A percentile compares a stretch with the other conserved stretches of the same genome.
phyloP scores from a whole-genome alignment of 1,284 basidiomycete species.

The Golubevia pallescens region DNA sequence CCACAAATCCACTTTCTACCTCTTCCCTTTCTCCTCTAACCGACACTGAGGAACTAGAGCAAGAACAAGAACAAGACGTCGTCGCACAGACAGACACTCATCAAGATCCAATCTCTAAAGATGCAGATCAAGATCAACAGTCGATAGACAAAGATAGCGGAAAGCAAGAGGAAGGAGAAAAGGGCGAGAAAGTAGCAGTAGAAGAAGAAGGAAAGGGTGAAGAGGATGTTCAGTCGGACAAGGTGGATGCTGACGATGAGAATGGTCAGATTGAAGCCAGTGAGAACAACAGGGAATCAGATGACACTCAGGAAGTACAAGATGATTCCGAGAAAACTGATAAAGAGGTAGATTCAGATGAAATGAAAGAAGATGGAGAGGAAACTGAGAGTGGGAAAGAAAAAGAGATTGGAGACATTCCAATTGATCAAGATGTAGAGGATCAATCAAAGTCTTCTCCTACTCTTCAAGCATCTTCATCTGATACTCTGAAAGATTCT shows the following conservation, averaged over 20 bases:
- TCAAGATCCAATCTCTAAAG: too few species aligned
- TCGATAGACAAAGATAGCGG: too few species aligned
- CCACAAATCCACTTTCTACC: too few species aligned
- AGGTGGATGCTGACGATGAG: constrained; percentile 4
- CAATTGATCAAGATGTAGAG: background rate
- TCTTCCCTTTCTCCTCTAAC: too few species aligned
- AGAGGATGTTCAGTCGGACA: constrained; percentile 2
- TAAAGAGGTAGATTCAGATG: background rate
- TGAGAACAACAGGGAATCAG: background rate
- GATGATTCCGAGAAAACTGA: constrained; percentile 1
- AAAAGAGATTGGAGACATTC: too few species aligned
- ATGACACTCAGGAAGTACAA: background rate
- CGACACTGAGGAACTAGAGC: too few species aligned
- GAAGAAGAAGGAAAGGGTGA: background rate
- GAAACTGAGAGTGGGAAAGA: background rate
- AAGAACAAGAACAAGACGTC: too few species aligned
- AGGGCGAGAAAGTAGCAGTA: background rate
- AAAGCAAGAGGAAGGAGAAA: background rate
- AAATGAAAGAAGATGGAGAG: background rate
- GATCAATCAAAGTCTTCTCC: too few species aligned
- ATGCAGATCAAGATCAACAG: too few species aligned
- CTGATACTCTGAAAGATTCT: too few species aligned
- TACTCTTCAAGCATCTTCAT: too few species aligned
- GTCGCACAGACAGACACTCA: too few species aligned
- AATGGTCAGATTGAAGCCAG: background rate